Percentiles rank a stretch among this genome's conserved stretches.
These are phyloP conservation scores for Xylariaceae sp. DNA, from an alignment of 2,329 filamentous ascomycete genomes.

Conservation along the genomic window DNA sequence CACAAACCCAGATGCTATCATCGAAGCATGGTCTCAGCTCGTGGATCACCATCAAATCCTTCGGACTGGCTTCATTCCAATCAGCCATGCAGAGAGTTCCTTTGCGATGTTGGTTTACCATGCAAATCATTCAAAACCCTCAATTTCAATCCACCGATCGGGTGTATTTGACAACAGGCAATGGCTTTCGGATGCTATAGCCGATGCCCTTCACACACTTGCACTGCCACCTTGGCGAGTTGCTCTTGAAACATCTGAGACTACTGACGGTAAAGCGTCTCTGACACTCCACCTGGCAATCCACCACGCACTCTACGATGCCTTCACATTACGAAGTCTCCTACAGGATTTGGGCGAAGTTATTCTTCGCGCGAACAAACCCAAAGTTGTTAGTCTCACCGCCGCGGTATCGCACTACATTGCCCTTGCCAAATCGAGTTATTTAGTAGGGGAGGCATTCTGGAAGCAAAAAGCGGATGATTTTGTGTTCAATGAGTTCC, in stretches of 20 bases:
- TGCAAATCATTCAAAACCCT: slow-evolving; percentile 6
- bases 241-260: slow-evolving; percentile 37
- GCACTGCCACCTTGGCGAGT: slow-evolving; percentile 62
- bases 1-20: slow-evolving; percentile 41
- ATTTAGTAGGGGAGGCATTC: slow-evolving; percentile 45
- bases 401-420: slow-evolving; percentile 42
- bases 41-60: slow-evolving; percentile 63
- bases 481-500: slow-evolving; percentile 65
- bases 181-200: slow-evolving; percentile 38
- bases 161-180: slow-evolving; percentile 31
- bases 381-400: slow-evolving; percentile 28
- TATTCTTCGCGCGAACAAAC: slow-evolving; percentile 24
- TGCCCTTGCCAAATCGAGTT: slow-evolving; percentile 26
- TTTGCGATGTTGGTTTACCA: slow-evolving; percentile 72
- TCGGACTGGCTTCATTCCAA: slow-evolving; percentile 65
- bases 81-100: slow-evolving; percentile 55
- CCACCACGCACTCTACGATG: slow-evolving; percentile 85
- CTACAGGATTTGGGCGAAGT: slow-evolving; percentile 52
- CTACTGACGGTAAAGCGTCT: background rate
- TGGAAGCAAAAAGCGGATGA: slow-evolving; percentile 57
- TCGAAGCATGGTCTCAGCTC: slow-evolving; percentile 56
- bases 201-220: slow-evolving; percentile 40
- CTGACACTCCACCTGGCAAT: slow-evolving; percentile 47
- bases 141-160: slow-evolving; percentile 22
- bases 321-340: slow-evolving; percentile 64